These are phyloP conservation scores for Typha latifolia DNA, from an alignment of 176 grass and related monocot species.

Conservation along the genomic window DNA sequence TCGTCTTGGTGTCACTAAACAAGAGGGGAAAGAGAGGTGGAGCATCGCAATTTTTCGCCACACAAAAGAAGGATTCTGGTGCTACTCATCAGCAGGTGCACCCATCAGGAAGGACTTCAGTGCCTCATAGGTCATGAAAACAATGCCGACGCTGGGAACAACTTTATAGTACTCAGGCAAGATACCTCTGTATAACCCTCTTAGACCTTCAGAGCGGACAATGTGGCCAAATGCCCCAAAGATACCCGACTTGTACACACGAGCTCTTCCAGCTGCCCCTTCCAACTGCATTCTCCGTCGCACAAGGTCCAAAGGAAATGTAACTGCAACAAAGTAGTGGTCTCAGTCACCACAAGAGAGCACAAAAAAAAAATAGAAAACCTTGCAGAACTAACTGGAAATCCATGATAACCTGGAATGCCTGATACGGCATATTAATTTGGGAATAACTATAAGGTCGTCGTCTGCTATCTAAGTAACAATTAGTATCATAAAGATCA, in stretches of 20 bases:
- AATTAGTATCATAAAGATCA: too few species aligned
- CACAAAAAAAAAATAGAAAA: neutral
- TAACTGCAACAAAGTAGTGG: constrained; percentile 38
- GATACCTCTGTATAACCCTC: constrained; percentile 95
- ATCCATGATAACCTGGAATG: neutral
- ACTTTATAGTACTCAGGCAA: constrained; percentile 94
- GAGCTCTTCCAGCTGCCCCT: constrained; percentile 69
- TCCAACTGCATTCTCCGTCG: constrained; percentile 85
- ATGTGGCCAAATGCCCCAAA: constrained; percentile 81
- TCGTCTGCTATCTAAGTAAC: too few species aligned
- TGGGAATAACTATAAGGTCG: too few species aligned
- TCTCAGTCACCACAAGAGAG: neutral
- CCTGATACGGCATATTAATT: neutral
- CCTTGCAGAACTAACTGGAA: neutral
- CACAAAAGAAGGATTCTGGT: neutral
- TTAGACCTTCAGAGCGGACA: constrained; percentile 47
- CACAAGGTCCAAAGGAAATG: constrained; percentile 88
- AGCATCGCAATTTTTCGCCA: neutral
- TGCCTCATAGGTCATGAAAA: constrained; percentile 92
- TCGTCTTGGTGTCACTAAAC: neutral
- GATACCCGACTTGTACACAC: constrained; percentile 62
- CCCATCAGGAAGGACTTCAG: constrained; percentile 52
- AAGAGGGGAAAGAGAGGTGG: neutral
- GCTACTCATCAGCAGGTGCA: constrained; percentile 36
- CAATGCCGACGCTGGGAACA: constrained; percentile 78